Percentiles rank a stretch among this genome's conserved stretches.
These are phyloP conservation scores for Akanthomyces lecanii DNA, from an alignment of 2,329 filamentous ascomycete genomes.

Conservation along the genomic window DNA sequence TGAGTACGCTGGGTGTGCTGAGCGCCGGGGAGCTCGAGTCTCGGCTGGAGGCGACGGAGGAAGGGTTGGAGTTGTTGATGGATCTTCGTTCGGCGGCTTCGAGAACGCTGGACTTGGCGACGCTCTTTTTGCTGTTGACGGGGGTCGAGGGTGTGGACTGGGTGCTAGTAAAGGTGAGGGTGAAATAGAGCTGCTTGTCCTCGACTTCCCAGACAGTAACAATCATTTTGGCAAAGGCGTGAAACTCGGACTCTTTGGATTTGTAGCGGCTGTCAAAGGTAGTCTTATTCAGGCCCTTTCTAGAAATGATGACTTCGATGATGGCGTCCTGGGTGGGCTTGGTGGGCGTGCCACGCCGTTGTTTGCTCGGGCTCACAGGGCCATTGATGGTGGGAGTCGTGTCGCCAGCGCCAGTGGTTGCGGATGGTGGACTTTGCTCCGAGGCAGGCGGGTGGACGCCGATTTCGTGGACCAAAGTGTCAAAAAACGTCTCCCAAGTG, in stretches of 20 bases:
- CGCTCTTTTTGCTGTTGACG: conserved; percentile 32
- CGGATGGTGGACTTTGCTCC: conserved; percentile 20
- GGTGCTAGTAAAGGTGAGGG: conserved; percentile 67
- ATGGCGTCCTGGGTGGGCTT: conserved; percentile 54
- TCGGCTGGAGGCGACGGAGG: conserved; percentile 45
- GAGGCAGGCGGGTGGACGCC: conserved; percentile 27
- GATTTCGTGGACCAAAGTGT: conserved; percentile 46
- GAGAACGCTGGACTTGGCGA: conserved; percentile 37
- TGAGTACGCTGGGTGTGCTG: conserved; percentile 48
- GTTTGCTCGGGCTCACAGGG: conserved; percentile 31
- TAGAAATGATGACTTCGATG: conserved; percentile 63
- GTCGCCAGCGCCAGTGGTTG: conserved; percentile 26
- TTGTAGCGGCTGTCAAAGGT: conserved; percentile 32
- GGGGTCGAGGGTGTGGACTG: conserved; percentile 35
- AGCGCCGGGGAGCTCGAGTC: conserved; percentile 45
- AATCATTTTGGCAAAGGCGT: conserved; percentile 67
- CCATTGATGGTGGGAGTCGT: conserved; percentile 34
- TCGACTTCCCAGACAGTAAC: conserved; percentile 70
- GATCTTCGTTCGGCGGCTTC: conserved; percentile 45
- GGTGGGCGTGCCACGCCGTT: conserved; percentile 20
- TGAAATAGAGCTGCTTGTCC: conserved; percentile 65
- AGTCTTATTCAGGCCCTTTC: conserved; percentile 40
- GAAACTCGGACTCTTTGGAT: conserved; percentile 35
- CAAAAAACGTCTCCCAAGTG: conserved; percentile 56
- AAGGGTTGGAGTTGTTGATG: conserved; percentile 41